These are phyloP conservation scores for Botrytis galanthina DNA, from an alignment of 2,329 filamentous ascomycete genomes.

Conservation along the genomic window DNA sequence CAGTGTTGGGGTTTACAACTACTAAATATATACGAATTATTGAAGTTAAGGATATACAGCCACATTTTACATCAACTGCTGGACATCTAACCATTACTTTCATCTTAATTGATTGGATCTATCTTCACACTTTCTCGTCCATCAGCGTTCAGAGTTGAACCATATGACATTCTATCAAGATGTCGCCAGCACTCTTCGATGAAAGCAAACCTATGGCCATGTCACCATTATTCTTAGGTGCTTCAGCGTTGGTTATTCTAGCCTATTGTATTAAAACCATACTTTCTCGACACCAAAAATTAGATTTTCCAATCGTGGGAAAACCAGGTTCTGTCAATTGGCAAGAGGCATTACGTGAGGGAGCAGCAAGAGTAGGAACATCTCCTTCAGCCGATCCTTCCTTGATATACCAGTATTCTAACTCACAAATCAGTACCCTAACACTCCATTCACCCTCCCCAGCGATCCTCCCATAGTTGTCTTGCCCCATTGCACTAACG, in stretches of 20 bases:
- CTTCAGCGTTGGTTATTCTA: not conserved
- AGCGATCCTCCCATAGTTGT: not conserved
- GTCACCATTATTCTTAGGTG: not conserved
- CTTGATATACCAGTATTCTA: not conserved
- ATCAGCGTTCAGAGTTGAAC: not conserved
- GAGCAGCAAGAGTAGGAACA: not conserved
- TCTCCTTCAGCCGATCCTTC: not conserved
- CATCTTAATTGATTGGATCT: not conserved
- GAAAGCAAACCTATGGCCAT: not conserved
- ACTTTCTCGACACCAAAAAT: not conserved
- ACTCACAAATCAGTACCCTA: not conserved
- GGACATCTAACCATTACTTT: not conserved
- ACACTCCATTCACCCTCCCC: not conserved
- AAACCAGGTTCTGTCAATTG: not conserved
- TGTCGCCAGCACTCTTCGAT: not conserved
- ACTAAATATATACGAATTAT: not conserved
- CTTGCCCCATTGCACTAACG: not conserved
- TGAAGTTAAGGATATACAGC: not conserved
- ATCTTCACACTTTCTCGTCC: not conserved
- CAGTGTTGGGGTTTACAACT: not conserved
- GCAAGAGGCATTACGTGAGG: not conserved
- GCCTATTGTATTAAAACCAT: not conserved
- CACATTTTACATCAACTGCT: not conserved
- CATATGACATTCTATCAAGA: not conserved
- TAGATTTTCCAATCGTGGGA: not conserved